Evolutionary conservation across 257 asterid species (phyloP), one percentile per base, ranked within the genome.

Genomic region (Capsicum chinense): DNA sequence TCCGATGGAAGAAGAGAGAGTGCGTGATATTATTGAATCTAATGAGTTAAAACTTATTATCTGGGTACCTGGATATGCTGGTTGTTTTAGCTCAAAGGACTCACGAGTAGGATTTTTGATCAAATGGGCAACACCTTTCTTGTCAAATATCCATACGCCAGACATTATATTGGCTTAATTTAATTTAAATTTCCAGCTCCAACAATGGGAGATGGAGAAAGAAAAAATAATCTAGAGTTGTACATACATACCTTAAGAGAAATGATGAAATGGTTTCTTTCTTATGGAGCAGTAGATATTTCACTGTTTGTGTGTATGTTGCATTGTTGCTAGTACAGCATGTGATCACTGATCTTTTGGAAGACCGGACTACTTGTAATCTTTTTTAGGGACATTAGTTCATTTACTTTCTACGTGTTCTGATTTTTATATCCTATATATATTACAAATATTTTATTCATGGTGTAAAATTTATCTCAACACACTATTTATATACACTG

Each of bases 61-160:
- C 6, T 0, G 44, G 9, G 16, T 63, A 16, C 89, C 89, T 6
- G 91, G 85, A 60, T 58, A 71, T 9, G 87, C 47, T 33, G 88
- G 83, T 79, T 85, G 69, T n/a, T 62, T 68, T 15, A 19, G 82
- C 79, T 88, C 91, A 26, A 88, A 86, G 39, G 91, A 83, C 56
- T 88, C 91, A 2, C 91, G 82, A 63, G 91, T 88, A 56, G 91
- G 91, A 88, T 88, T 85, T 52, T 84, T 21, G 0, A 88, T 59
- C 79, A 88, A 83, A 79, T 83, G 88, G 21, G 80, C 85, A 5
- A 86, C 88, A 7, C 91, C 91, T 15, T 83, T 86, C 85, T 88
- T 84, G 88, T 88, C 89, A 81, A 88, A 88, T 56, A 88, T 74
- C 91, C 91, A 88, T 16, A 88, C 91, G 0, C 91, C 91, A 42